Evolutionary conservation across 2,329 filamentous ascomycete species (phyloP).

Genomic region (Blastomyces gilchristii): DNA sequence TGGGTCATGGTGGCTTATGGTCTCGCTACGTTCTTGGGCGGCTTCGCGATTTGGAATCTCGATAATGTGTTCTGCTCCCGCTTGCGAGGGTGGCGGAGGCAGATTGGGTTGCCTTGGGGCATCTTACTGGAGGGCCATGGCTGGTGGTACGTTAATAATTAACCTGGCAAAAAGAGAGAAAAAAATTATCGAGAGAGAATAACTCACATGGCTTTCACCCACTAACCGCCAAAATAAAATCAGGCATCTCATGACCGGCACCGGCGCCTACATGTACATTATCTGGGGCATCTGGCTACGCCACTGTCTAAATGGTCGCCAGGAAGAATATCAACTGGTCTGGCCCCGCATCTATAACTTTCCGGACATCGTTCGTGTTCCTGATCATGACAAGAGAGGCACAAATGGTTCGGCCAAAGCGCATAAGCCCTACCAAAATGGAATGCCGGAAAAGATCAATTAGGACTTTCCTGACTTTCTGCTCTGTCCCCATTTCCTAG

Average conservation of each 20-base stretch:
- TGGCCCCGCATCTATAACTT: slow-evolving; percentile 57
- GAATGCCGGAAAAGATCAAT: slow-evolving; percentile 22
- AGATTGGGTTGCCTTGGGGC: slow-evolving; percentile 68
- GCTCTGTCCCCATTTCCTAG: background rate
- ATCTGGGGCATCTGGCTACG: slow-evolving; percentile 75
- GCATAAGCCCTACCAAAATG: slow-evolving; percentile 12
- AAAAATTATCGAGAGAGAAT: too few relatives aligned
- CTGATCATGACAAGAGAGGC: slow-evolving; percentile 3
- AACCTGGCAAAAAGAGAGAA: too few relatives aligned
- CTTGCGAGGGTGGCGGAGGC: slow-evolving; percentile 54
- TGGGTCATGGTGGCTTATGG: slow-evolving; percentile 65
- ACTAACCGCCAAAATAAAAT: slow-evolving; percentile 1
- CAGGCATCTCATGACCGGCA: slow-evolving; percentile 70
- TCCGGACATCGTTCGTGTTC: slow-evolving; percentile 41
- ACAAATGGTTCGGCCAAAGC: background rate
- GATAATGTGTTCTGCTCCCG: slow-evolving; percentile 66
- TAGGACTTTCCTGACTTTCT: background rate
- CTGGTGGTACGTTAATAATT: slow-evolving; percentile 49
- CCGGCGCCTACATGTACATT: slow-evolving; percentile 76
- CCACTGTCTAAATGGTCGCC: slow-evolving; percentile 61
- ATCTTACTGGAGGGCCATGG: slow-evolving; percentile 63
- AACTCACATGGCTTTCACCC: slow-evolving; percentile 12
- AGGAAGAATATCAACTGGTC: slow-evolving; percentile 58
- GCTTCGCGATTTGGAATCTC: slow-evolving; percentile 67
- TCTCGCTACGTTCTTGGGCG: slow-evolving; percentile 59